Conservation (phyloP, 371 early-diverging fungal species). For the Haplosporangium sp. region DNA sequence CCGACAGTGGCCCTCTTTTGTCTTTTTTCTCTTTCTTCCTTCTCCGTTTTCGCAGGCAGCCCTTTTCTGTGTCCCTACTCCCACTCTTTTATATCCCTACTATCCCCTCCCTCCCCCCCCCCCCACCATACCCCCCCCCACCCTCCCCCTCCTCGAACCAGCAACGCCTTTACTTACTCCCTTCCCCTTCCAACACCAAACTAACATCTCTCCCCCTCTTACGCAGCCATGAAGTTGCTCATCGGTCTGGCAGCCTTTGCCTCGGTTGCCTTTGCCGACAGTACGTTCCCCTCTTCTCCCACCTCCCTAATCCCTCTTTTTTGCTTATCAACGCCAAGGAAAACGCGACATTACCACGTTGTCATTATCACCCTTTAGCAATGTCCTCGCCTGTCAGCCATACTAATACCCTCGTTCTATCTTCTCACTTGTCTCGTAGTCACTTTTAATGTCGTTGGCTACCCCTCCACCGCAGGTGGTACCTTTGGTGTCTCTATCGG, state of each 20-base stretch:
- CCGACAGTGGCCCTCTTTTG: not conserved
- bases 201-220: not conserved
- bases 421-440: slow-evolving; percentile 13
- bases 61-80: slow-evolving; percentile 8
- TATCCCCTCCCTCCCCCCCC: not conserved
- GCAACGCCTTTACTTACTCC: not conserved
- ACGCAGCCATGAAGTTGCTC: slow-evolving; percentile 26
- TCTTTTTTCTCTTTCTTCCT: not conserved
- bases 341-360: too few species aligned
- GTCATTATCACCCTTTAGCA: not conserved
- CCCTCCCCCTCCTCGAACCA: not conserved
- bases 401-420: not conserved
- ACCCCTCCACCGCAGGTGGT: not conserved
- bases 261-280: slow-evolving; percentile 36
- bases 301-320: not conserved
- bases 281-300: slow-evolving; percentile 8
- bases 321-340: not conserved
- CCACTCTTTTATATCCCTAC: not conserved
- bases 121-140: not conserved
- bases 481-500: slow-evolving; percentile 31
- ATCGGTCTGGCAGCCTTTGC: slow-evolving; percentile 33
- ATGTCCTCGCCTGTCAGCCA: not conserved
- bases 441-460: slow-evolving; percentile 43
- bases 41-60: not conserved
- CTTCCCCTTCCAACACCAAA: not conserved